These are phyloP conservation scores for Acanthamoeba royreba DNA, from an alignment of 208 protist genomes.

Conservation along the genomic window DNA sequence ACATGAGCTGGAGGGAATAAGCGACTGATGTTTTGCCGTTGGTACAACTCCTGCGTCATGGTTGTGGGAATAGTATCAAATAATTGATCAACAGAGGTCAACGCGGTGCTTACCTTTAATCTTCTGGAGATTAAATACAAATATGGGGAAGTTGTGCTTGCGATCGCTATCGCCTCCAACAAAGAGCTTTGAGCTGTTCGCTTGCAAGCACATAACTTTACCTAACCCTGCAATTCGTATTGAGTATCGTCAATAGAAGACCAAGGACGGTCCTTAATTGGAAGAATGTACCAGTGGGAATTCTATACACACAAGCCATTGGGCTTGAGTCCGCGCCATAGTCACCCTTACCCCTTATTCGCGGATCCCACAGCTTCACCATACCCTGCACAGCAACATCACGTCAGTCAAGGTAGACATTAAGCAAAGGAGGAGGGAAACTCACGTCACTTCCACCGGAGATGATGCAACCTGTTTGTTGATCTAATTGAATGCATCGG, in stretches of 20 bases:
- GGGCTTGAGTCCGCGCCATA: background rate
- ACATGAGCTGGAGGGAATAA: background rate
- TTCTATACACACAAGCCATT: background rate
- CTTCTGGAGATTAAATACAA: background rate
- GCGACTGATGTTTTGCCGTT: background rate
- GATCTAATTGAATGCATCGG: background rate
- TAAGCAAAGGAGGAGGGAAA: background rate
- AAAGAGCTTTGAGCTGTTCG: background rate
- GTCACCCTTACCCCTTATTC: background rate
- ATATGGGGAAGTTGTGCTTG: background rate
- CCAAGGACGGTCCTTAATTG: background rate
- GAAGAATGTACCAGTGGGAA: background rate
- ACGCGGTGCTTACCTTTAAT: background rate
- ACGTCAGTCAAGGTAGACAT: background rate
- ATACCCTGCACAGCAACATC: background rate
- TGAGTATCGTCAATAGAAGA: too few species aligned
- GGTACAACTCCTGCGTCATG: background rate
- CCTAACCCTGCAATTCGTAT: background rate
- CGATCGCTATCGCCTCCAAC: constrained; percentile 1
- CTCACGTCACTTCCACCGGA: background rate
- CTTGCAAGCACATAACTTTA: background rate
- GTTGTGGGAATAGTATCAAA: background rate
- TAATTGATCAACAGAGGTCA: background rate
- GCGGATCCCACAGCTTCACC: constrained; percentile 18
- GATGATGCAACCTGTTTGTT: background rate